Evolutionary conservation across 1,139 yeast genomes (phyloP), one percentile per base, ranked within the genome.

Genomic region (Hyphopichia pseudoburtonii): DNA sequence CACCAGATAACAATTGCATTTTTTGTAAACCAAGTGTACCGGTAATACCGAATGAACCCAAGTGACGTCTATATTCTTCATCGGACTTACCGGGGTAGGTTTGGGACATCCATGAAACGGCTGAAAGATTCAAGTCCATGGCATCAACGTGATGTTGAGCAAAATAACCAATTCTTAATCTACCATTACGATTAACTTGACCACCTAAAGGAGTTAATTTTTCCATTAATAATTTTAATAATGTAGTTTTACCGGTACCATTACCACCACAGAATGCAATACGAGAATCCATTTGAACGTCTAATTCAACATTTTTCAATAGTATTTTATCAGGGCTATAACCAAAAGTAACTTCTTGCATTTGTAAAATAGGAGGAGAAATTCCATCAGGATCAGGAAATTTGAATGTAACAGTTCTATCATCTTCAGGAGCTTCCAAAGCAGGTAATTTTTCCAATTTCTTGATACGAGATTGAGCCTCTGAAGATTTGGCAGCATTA

Each of bases 71-170:
- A 60, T 90, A 92, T 61, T 94, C 98, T 66, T 92, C 98, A 57
- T 90, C 98, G 2, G 90, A 78, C 59, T 84, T 88, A 38, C 98
- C 97, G 2, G 97, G 98, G 70, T 74, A 88, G 4, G 86, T 78
- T 45, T 78, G 73, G 7, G 96, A 84, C 89, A 92, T 80, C 97
- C 97, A 92, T 38, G 85, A 82, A 7, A 92, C 97, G 0, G 98
- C 97, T 40, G 89, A 85, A 35, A 80, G 67, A n/a, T 65, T 72
- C 50, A 90, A 69, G 56, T 92, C 98, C 96, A 92, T 87, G n/a
- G 92, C 85, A 56, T 92, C 99, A 47, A 92, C 95, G 56, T 92
- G 98, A 60, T 92, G 98, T 68, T 92, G 99, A n/a, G 99, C 97
- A 69, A 92, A 92, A 64, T 94, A 94, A 15, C 96, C 98, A 36